These are phyloP conservation scores for Fagopyrum esculentum DNA, from an alignment of 148 eudicot species.

Conservation along the genomic window DNA sequence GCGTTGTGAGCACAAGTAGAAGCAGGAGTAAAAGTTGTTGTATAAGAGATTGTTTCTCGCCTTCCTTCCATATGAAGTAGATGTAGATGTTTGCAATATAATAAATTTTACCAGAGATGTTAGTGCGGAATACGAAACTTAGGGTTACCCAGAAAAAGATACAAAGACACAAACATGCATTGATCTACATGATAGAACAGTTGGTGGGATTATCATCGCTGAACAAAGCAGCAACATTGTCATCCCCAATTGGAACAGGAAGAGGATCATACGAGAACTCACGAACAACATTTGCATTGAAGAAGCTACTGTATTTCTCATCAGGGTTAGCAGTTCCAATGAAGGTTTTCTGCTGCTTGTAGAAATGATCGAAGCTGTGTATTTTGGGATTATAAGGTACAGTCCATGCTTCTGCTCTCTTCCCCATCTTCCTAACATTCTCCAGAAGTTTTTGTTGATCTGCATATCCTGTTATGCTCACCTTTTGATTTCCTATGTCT, in stretches of 20 bases:
- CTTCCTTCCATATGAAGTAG: too few relatives aligned
- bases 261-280: slow-evolving; percentile 6
- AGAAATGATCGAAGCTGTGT: slow-evolving; percentile 1
- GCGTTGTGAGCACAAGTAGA: too few relatives aligned
- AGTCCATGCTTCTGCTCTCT: slow-evolving; percentile 10
- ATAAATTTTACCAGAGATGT: too few relatives aligned
- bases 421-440: slow-evolving; percentile 12
- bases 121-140: too few relatives aligned
- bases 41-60: too few relatives aligned
- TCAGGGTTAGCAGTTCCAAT: background rate
- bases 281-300: background rate
- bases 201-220: slow-evolving; percentile 5
- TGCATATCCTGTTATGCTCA: background rate
- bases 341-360: slow-evolving; percentile 4
- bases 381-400: background rate
- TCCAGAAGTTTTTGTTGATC: background rate
- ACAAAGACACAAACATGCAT: too few relatives aligned
- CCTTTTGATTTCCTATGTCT: slow-evolving; percentile 7
- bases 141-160: too few relatives aligned
- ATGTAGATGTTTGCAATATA: too few relatives aligned
- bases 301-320: background rate
- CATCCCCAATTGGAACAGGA: background rate
- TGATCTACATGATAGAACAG: slow-evolving; percentile 1
- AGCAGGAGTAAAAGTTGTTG: too few relatives aligned
- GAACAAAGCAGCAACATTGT: background rate